These are phyloP conservation scores for Tylopilus vinaceipallidus DNA, from an alignment of 768 basidiomycete species.

Conservation along the genomic window DNA sequence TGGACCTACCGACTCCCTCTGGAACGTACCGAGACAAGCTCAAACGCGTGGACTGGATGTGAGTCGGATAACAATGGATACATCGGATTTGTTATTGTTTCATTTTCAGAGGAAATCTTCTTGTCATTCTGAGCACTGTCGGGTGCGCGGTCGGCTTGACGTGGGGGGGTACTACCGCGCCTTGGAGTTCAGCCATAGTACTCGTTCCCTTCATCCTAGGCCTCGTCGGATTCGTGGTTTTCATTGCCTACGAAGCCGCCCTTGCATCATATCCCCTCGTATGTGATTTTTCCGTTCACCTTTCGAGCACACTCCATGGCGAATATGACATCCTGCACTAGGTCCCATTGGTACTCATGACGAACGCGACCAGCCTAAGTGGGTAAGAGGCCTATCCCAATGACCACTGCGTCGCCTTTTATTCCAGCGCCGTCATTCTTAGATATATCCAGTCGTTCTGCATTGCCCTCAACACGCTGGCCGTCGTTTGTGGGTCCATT, in stretches of 20 bases:
- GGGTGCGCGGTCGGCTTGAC: slow-evolving; percentile 34
- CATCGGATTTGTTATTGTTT: not conserved
- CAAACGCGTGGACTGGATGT: slow-evolving; percentile 40
- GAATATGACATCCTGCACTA: slow-evolving; percentile 1
- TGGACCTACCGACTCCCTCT: slow-evolving; percentile 34
- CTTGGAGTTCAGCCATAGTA: slow-evolving; percentile 40
- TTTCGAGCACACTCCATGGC: not conserved
- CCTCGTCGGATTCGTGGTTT: slow-evolving; percentile 34
- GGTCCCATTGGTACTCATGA: slow-evolving; percentile 34
- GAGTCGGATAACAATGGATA: not conserved
- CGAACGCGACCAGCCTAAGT: slow-evolving; percentile 31
- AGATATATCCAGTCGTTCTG: slow-evolving; percentile 34
- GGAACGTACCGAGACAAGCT: slow-evolving; percentile 35
- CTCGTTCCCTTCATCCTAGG: slow-evolving; percentile 44
- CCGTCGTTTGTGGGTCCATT: slow-evolving; percentile 21
- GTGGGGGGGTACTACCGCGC: slow-evolving; percentile 42
- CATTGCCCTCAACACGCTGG: slow-evolving; percentile 18
- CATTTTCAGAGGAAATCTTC: slow-evolving; percentile 33
- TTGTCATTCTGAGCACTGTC: slow-evolving; percentile 32
- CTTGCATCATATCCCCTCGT: slow-evolving; percentile 36
- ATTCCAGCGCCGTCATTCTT: not conserved
- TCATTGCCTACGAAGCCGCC: slow-evolving; percentile 37
- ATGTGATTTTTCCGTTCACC: not conserved
- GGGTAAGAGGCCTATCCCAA: slow-evolving; percentile 14
- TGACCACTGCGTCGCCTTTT: not conserved